Base-by-base conservation (phyloP, 352 stramenopile genomes). In the Globisporangium solare region DNA sequence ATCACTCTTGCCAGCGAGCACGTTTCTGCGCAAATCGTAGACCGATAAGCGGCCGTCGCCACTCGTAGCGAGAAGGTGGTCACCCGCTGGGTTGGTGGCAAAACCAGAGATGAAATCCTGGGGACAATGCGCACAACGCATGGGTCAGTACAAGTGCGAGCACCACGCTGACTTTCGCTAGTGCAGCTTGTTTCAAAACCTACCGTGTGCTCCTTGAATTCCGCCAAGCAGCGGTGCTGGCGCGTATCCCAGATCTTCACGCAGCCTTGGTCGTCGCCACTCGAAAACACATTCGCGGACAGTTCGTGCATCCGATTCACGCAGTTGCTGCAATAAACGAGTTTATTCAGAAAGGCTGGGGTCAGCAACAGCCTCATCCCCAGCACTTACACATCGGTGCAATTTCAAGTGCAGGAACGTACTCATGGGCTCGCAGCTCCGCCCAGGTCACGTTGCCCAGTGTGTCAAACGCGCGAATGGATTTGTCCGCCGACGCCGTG, bases 21-120 rank as follows among this genome's bases (percentile, higher is more conserved):
- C 75, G 50, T 92, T 92, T 58, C 89, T 90, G 45, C 89, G 82
- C 54, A 98, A 62, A 66, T 98, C 92, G 61, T 97, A 97, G 11
- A 88, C 88, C 5, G 78, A 94, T 32, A 98, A 70, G 31, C 88
- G 89, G 10, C 93, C 89, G 71, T 98, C 95, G 8, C 90, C 94
- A 52, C 80, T 85, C 47, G 83, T 92, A n/a, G 91, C 83, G 17
- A 98, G 67, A 14, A 98, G 64, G 51, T 88, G 92, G 50, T 91
- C 83, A 8, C 86, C 78, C 20, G 89, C 79, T 17, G 75, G 67
- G 66, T 94, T 91, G 13, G 75, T 84, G 50, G 90, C 76, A 64
- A 98, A 96, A 20, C 79, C 92, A 32, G 92, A 97, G 60, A 98
- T 97, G 63, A 95, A 98, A 67, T 99, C 94, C 76, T 88, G 47